Evolutionary conservation across 2,329 filamentous ascomycete species (phyloP).

Genomic region (Thelonectria blattea): DNA sequence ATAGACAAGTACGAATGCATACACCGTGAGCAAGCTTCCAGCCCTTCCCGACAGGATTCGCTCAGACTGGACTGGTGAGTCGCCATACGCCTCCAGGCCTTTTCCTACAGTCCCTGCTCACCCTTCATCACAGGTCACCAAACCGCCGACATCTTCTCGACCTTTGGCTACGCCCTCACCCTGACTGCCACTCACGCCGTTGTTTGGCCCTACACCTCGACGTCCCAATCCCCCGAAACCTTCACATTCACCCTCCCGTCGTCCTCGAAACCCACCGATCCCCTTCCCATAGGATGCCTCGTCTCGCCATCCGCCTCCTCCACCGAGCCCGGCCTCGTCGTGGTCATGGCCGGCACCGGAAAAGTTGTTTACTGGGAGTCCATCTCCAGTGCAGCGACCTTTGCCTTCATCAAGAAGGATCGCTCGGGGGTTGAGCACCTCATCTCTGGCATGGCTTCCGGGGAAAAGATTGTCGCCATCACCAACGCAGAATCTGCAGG

Average conservation of each 20-base stretch:
- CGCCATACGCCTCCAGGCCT: background rate
- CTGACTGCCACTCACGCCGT: constrained; percentile 83
- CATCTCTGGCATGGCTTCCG: constrained; percentile 76
- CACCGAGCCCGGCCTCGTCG: constrained; percentile 84
- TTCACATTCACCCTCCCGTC: constrained; percentile 82
- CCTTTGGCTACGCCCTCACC: constrained; percentile 76
- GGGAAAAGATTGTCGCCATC: constrained; percentile 78
- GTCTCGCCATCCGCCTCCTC: constrained; percentile 78
- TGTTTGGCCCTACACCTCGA: constrained; percentile 86
- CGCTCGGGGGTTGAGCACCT: constrained; percentile 78
- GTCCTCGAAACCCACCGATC: constrained; percentile 69
- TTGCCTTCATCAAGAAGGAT: constrained; percentile 83
- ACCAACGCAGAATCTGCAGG: constrained; percentile 85
- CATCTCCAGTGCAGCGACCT: constrained; percentile 83
- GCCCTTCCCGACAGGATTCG: constrained; percentile 80
- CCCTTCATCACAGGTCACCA: constrained; percentile 58
- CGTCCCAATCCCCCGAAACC: constrained; percentile 72
- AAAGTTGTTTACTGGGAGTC: constrained; percentile 96
- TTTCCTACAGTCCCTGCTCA: constrained; percentile 19
- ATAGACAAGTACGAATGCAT: constrained; percentile 83
- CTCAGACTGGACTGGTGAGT: constrained; percentile 68
- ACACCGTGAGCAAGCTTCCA: constrained; percentile 83
- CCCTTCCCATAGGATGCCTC: constrained; percentile 81
- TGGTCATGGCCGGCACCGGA: constrained; percentile 83
- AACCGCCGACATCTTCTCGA: constrained; percentile 69